Evolutionary conservation across 306 rosid species (phyloP).

Genomic region (Hylodesmum podocarpum): DNA sequence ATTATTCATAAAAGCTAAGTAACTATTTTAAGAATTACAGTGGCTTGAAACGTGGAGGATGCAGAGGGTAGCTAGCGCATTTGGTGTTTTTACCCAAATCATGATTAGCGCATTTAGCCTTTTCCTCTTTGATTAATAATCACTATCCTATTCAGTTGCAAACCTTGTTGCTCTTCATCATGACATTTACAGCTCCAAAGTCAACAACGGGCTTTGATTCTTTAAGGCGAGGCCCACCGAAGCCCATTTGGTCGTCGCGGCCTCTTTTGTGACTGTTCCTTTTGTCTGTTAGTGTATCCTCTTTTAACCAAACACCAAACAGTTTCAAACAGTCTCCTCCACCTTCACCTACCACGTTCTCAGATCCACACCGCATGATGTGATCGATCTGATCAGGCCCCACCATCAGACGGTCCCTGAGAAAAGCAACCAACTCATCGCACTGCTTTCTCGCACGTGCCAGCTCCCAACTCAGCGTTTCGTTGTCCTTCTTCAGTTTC

Average conservation of each 20-base stretch:
- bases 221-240: constrained; percentile 47
- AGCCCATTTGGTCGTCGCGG: constrained; percentile 51
- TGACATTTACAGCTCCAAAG: constrained; percentile 31
- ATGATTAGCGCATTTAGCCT: constrained; percentile 4
- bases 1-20: background rate
- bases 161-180: constrained; percentile 50
- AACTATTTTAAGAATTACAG: background rate
- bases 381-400: constrained; percentile 69
- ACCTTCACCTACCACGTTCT: constrained; percentile 26
- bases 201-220: constrained; percentile 47
- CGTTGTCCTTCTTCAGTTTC: constrained; percentile 78
- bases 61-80: background rate
- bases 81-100: background rate
- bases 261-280: constrained; percentile 34
- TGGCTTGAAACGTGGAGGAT: background rate
- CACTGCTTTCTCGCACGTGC: constrained; percentile 75
- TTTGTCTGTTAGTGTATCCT: constrained; percentile 18
- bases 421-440: constrained; percentile 59
- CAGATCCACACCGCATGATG: constrained; percentile 44
- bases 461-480: constrained; percentile 59
- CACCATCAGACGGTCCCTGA: constrained; percentile 58
- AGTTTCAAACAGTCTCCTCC: constrained; percentile 58
- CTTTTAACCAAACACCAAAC: constrained; percentile 91
- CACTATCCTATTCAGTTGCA: constrained; percentile 45
- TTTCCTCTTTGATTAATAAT: background rate